phyloP scores from a whole-genome alignment of 2,329 filamentous ascomycete genomes.

The Bipolaris cookei region DNA sequence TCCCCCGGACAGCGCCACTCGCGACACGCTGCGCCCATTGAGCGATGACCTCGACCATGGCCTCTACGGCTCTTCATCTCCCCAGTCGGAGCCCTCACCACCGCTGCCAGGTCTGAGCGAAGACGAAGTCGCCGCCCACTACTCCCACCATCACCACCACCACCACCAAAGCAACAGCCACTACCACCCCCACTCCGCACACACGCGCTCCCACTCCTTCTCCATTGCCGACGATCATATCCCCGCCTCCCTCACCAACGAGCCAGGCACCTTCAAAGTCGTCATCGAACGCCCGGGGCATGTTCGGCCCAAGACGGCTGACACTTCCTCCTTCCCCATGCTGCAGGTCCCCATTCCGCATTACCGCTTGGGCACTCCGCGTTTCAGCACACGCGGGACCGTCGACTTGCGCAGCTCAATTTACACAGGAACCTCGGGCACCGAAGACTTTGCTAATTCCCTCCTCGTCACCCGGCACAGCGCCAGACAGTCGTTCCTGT shows the following conservation, averaged over 20 bases:
- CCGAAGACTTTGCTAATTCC: conserved; percentile 73
- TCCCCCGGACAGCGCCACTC: conserved; percentile 46
- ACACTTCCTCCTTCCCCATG: conserved; percentile 61
- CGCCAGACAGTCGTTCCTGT: conserved; percentile 43
- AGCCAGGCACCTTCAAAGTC: conserved; percentile 76
- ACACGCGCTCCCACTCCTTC: conserved; percentile 71
- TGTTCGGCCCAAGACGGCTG: conserved; percentile 68
- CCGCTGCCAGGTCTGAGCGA: conserved; percentile 26
- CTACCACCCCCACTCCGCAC: conserved; percentile 13
- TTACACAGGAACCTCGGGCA: conserved; percentile 69
- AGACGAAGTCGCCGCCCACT: conserved; percentile 23
- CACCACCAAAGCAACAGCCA: conserved; percentile 6
- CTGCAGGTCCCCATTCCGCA: conserved; percentile 81
- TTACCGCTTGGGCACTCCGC: conserved; percentile 81
- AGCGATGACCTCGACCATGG: conserved; percentile 49
- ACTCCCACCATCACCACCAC: not conserved
- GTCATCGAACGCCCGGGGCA: conserved; percentile 74
- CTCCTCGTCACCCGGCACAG: conserved; percentile 53
- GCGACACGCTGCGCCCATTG: conserved; percentile 38
- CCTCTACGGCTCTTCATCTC: conserved; percentile 44
- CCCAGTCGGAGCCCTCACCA: conserved; percentile 36
- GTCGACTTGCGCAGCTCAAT: conserved; percentile 81
- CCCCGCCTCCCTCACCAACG: conserved; percentile 56
- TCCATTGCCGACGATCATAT: conserved; percentile 74
- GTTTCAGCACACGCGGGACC: conserved; percentile 78